phyloP scores from a whole-genome alignment of 306 rosid species.

The Fragaria iinumae region DNA sequence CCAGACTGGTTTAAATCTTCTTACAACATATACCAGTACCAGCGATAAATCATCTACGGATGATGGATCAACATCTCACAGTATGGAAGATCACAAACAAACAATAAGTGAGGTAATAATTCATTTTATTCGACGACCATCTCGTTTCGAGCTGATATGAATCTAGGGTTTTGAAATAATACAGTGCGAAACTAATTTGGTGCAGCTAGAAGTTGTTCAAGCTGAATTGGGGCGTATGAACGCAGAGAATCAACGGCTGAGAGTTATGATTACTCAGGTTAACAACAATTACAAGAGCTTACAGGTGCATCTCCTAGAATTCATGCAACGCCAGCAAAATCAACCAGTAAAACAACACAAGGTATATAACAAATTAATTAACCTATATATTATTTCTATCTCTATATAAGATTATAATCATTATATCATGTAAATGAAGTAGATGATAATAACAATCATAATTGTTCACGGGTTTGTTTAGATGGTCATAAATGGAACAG shows the following conservation, averaged over 20 bases:
- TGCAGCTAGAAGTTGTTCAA: constrained; percentile 35
- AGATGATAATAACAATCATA: neutral
- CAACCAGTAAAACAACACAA: constrained; percentile 12
- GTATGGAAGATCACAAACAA: constrained; percentile 31
- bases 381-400: neutral
- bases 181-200: neutral
- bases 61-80: constrained; percentile 32
- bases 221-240: constrained; percentile 47
- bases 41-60: constrained; percentile 34
- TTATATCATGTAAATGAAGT: neutral
- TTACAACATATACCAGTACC: constrained; percentile 30
- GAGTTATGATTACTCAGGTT: constrained; percentile 41
- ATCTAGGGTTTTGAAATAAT: constrained; percentile 3
- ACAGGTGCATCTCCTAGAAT: constrained; percentile 31
- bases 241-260: constrained; percentile 48
- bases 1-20: constrained; percentile 66
- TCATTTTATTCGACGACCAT: neutral
- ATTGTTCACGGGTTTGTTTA: neutral
- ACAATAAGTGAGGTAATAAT: constrained; percentile 20
- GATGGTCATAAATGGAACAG: constrained; percentile 31
- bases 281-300: constrained; percentile 41
- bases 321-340: constrained; percentile 29
- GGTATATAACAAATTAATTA: constrained; percentile 10
- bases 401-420: neutral
- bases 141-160: neutral